Evolutionary conservation across 306 rosid species (phyloP).

Genomic region (Mimosa pudica): DNA sequence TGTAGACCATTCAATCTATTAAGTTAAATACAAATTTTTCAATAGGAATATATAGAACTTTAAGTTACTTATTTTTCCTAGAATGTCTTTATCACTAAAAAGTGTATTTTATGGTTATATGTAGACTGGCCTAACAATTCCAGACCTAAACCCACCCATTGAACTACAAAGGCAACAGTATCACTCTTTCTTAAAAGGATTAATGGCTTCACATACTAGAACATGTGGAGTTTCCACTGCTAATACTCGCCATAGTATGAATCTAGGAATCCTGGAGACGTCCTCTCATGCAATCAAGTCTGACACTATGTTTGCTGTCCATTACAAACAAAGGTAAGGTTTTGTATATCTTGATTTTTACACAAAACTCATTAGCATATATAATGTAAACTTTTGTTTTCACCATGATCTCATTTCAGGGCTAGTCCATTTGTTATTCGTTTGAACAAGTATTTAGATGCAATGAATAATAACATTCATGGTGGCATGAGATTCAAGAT

Average conservation of each 20-base stretch:
- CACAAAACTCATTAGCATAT: conserved; percentile 2
- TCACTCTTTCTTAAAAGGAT: neutral
- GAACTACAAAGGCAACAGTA: neutral
- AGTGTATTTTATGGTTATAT: neutral
- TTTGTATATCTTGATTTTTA: neutral
- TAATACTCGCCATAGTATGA: conserved; percentile 88
- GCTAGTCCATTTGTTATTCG: too few relatives aligned
- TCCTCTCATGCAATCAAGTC: conserved; percentile 76
- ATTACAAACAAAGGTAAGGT: conserved; percentile 73
- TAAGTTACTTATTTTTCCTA: neutral
- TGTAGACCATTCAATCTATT: neutral
- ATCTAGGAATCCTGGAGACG: conserved; percentile 85
- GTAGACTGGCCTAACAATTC: conserved; percentile 47
- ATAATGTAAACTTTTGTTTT: too few relatives aligned
- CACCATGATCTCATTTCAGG: conserved; percentile 9
- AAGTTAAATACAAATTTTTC: too few relatives aligned
- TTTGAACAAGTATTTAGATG: too few relatives aligned
- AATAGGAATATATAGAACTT: neutral
- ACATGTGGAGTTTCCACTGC: conserved; percentile 19
- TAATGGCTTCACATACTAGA: neutral
- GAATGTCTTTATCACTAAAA: conserved; percentile 5
- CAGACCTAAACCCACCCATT: conserved; percentile 45
- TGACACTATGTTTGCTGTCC: conserved; percentile 63
- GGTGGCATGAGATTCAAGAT: too few relatives aligned
- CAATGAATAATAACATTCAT: too few relatives aligned